Evolutionary conservation across 2,329 filamentous ascomycete species (phyloP), one percentile per base, ranked within the genome.

Genomic region (Fusarium sp.): DNA sequence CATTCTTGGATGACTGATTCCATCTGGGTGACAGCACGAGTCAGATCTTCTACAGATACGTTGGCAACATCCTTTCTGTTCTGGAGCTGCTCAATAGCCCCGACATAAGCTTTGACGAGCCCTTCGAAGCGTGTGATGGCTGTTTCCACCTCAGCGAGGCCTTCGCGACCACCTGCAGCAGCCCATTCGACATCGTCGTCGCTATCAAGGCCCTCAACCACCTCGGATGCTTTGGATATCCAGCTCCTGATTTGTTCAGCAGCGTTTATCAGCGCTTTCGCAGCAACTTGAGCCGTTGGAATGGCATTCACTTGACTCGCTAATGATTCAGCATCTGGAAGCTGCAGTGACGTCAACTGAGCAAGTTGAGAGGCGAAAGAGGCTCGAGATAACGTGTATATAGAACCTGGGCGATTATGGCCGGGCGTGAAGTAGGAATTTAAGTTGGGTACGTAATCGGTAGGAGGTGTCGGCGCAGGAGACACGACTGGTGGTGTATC

Each of bases 161-260:
- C 92, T 78, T 95, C 92, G 65, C 91, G 85, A 3, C 96, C 96
- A 53, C 93, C 96, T 8, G 88, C 88, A 3, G 94, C 95, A 3
- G 96, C 94, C 96, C 96, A 99, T 79, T 98, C 95, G 16, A 98
- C 94, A 76, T 99, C 96, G 78, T 98, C 96, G 67, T 98, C 95
- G 54, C 94, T 94, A 77, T 98, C 94, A 41, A 99, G 83, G 7
- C 94, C 94, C 56, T 88, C 88, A 54, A 99, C 89, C 33, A 98
- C 94, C 74, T 97, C 93, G 0, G 91, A 91, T 1, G 95, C 95
- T 78, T 97, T 97, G 68, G 88, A 87, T 76, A 97, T 97, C 96
- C 96, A 99, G 74, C 91, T 91, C 67, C 91, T 88, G 70, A 99
- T 98, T 79, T 98, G 94, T 65, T 97, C 93, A 6, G 94, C 93